Evolutionary conservation across 2,329 filamentous ascomycete genomes (phyloP).

Genomic region (Hymenoscyphus infarciens): DNA sequence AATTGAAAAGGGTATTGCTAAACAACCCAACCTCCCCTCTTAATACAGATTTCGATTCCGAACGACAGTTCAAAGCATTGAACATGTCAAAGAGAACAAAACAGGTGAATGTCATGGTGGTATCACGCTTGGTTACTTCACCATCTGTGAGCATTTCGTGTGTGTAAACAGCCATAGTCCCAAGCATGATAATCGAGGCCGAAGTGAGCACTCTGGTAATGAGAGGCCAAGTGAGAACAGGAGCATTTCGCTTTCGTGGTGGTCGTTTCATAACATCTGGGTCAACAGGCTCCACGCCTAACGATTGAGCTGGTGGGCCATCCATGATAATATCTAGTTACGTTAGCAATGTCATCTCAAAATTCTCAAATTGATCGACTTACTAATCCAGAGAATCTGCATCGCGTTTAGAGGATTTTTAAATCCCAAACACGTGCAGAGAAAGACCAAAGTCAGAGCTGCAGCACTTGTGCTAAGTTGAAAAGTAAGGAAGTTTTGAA

Average conservation of each 20-base stretch:
- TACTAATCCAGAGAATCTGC: conserved; percentile 99
- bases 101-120: conserved; percentile 98
- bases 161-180: conserved; percentile 87
- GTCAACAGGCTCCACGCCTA: conserved; percentile 93
- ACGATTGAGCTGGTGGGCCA: conserved; percentile 91
- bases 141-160: conserved; percentile 85
- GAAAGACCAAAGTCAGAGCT: conserved; percentile 81
- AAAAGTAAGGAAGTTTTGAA: conserved; percentile 98
- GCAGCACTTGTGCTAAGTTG: conserved; percentile 96
- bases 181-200: conserved; percentile 84
- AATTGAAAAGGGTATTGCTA: conserved; percentile 92
- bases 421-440: conserved; percentile 90
- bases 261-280: conserved; percentile 90
- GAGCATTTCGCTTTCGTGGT: conserved; percentile 79
- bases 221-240: conserved; percentile 82
- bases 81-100: conserved; percentile 99
- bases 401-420: conserved; percentile 96
- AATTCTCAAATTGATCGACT: conserved; percentile 39
- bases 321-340: conserved; percentile 95
- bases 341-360: conserved; percentile 15
- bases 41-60: conserved; percentile 83
- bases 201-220: conserved; percentile 84
- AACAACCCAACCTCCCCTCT: conserved; percentile 80
- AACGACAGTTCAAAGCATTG: conserved; percentile 91
- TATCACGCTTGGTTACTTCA: conserved; percentile 84